Evolutionary conservation across 129 eudicot genomes (phyloP).

Genomic region (Logfia minima): DNA sequence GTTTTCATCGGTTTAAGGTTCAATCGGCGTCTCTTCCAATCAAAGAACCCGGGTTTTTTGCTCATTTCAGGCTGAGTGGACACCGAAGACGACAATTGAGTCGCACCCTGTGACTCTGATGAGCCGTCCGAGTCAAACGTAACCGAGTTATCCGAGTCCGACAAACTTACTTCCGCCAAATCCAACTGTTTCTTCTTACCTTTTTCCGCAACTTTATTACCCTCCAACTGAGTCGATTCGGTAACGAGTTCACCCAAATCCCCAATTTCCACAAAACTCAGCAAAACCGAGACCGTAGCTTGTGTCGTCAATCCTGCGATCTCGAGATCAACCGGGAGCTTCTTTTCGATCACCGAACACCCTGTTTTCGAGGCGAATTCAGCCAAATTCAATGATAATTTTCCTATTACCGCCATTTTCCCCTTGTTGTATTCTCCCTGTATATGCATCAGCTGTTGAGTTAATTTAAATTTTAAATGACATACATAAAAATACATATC

Average conservation of each 20-base stretch:
- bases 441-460: not conserved
- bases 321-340: slow-evolving; percentile 46
- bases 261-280: slow-evolving; percentile 52
- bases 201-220: not conserved
- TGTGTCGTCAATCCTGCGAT: slow-evolving; percentile 45
- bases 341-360: slow-evolving; percentile 34
- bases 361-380: slow-evolving; percentile 45
- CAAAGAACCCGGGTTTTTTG: slow-evolving; percentile 54
- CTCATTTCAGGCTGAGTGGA: slow-evolving; percentile 19
- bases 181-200: slow-evolving; percentile 32
- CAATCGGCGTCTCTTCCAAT: slow-evolving; percentile 65
- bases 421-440: slow-evolving; percentile 52
- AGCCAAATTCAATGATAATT: slow-evolving; percentile 47
- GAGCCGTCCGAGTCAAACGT: slow-evolving; percentile 31
- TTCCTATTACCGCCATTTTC: slow-evolving; percentile 52
- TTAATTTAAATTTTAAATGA: not conserved
- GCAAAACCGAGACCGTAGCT: slow-evolving; percentile 46
- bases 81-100: slow-evolving; percentile 23
- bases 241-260: slow-evolving; percentile 25
- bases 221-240: slow-evolving; percentile 21
- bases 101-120: slow-evolving; percentile 24
- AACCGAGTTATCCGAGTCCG: slow-evolving; percentile 37
- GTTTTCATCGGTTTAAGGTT: slow-evolving; percentile 29
- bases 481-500: too few species aligned
- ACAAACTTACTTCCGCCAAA: slow-evolving; percentile 34